Percentiles rank a stretch among this genome's conserved stretches.
These are phyloP conservation scores for Rehmannia glutinosa DNA, from an alignment of 257 asterid genomes.

Conservation along the genomic window DNA sequence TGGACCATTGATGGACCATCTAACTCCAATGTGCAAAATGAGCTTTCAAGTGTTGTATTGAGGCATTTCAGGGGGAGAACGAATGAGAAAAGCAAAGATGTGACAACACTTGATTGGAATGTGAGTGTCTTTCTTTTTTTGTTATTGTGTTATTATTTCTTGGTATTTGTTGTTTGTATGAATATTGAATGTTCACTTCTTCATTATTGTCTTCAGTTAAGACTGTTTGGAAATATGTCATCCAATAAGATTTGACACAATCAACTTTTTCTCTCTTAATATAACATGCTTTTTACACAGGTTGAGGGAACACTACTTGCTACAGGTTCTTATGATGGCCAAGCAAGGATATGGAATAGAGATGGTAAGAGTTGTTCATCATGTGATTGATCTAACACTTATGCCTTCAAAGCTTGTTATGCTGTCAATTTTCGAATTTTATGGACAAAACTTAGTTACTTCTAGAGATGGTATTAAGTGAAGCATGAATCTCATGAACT, in stretches of 20 bases:
- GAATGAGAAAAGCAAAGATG: constrained; percentile 74
- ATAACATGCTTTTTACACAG: constrained; percentile 22
- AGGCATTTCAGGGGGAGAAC: constrained; percentile 62
- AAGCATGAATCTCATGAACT: too few species aligned
- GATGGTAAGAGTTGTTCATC: constrained; percentile 45
- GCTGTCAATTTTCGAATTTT: too few species aligned
- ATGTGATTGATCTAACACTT: not conserved
- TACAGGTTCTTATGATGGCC: constrained; percentile 81
- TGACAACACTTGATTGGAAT: constrained; percentile 81
- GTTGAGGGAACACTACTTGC: constrained; percentile 75
- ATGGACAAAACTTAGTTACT: too few species aligned
- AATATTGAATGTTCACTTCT: not conserved
- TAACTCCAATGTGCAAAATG: constrained; percentile 41
- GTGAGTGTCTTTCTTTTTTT: constrained; percentile 41
- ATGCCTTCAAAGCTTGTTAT: too few species aligned
- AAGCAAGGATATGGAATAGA: constrained; percentile 71
- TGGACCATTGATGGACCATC: constrained; percentile 54
- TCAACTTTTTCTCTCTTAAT: not conserved
- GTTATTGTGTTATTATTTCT: not conserved
- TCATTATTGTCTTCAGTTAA: not conserved
- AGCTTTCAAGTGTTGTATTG: constrained; percentile 46
- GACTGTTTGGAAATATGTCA: not conserved
- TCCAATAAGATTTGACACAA: not conserved
- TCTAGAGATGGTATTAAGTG: too few species aligned
- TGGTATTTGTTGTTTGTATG: not conserved